Percentiles rank a stretch among this genome's conserved stretches.
Conservation (phyloP, 83 land plant species). For the Thuja plicata region DNA sequence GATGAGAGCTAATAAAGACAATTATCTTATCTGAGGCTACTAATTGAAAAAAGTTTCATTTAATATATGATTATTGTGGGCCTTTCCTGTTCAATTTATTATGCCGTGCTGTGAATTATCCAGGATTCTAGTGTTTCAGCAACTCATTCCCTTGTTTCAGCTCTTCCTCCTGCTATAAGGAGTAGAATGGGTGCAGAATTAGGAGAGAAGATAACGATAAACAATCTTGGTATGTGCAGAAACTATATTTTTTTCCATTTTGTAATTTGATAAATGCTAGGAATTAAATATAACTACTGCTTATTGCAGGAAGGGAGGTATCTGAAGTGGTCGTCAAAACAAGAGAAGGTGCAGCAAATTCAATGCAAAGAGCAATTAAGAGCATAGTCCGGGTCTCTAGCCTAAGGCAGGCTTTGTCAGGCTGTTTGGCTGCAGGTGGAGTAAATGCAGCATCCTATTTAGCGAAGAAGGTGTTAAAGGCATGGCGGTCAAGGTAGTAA, state of each 20-base stretch:
- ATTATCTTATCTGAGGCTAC: not conserved
- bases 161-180: constrained; percentile 44
- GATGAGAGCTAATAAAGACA: not conserved
- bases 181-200: constrained; percentile 33
- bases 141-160: constrained; percentile 38
- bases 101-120: not conserved
- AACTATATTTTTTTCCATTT: not conserved
- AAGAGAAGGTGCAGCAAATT: constrained; percentile 47
- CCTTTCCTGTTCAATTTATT: not conserved
- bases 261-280: not conserved
- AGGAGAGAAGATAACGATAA: constrained; percentile 20
- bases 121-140: constrained; percentile 48
- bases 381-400: constrained; percentile 55
- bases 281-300: not conserved
- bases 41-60: not conserved
- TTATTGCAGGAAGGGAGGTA: constrained; percentile 24
- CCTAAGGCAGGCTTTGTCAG: constrained; percentile 66
- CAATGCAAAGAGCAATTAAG: constrained; percentile 32
- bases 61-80: not conserved
- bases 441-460: constrained; percentile 40
- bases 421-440: constrained; percentile 50
- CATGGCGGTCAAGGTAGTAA: constrained; percentile 47
- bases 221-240: constrained; percentile 15
- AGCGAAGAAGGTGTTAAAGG: constrained; percentile 40
- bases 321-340: constrained; percentile 28